A percentile compares a stretch with the other conserved stretches of the same genome.
phyloP scores from a whole-genome alignment of 345 rosid species.

The Eucalyptus sp. region DNA sequence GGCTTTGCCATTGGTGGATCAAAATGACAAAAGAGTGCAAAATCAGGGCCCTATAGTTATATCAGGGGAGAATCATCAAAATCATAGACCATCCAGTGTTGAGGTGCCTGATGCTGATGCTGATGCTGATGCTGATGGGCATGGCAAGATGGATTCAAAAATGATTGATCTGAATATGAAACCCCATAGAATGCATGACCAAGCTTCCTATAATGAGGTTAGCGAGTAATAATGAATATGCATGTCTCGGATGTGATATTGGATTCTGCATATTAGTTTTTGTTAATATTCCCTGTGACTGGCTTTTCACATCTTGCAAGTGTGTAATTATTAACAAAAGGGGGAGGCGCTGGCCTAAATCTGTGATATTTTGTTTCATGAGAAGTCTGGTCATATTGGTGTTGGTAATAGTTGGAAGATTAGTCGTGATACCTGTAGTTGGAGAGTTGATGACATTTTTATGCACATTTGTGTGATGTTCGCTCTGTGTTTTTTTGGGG shows the following conservation, averaged over 20 bases:
- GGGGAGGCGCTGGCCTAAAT: neutral
- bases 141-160: constrained; percentile 16
- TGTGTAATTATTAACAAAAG: neutral
- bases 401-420: neutral
- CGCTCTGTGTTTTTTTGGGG: neutral
- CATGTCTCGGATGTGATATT: neutral
- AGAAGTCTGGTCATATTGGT: neutral
- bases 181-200: constrained; percentile 42
- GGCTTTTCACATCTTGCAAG: neutral
- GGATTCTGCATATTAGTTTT: neutral
- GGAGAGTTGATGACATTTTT: neutral
- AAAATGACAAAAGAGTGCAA: constrained; percentile 17
- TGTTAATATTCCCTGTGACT: neutral
- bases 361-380: neutral
- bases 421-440: neutral
- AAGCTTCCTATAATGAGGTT: constrained; percentile 53
- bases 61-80: constrained; percentile 18
- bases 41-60: constrained; percentile 8
- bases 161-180: constrained; percentile 74
- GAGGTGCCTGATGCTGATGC: constrained; percentile 1
- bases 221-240: neutral
- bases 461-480: neutral
- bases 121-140: constrained; percentile 20
- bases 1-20: constrained; percentile 10
- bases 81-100: constrained; percentile 14